phyloP scores from a whole-genome alignment of 352 stramenopile genomes.

The Phytophthora vignae region DNA sequence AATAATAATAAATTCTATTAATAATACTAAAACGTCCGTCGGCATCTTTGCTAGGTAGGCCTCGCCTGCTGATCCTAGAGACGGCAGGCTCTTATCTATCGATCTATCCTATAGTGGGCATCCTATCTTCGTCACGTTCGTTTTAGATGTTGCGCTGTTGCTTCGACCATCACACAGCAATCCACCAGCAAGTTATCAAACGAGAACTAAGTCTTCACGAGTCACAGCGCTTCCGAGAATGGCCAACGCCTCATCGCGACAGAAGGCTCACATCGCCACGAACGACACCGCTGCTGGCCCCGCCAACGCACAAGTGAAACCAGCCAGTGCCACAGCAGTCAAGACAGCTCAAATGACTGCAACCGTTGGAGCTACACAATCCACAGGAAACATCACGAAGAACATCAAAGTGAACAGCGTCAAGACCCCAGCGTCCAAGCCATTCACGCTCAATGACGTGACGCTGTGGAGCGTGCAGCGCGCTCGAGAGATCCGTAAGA shows the following conservation, averaged over 20 bases:
- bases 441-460: conserved; percentile 12
- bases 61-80: neutral
- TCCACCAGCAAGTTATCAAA: neutral
- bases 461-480: conserved; percentile 17
- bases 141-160: too few species aligned
- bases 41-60: neutral
- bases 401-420: neutral
- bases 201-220: neutral
- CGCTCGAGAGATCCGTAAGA: conserved; percentile 28
- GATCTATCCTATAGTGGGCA: neutral
- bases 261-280: conserved; percentile 15
- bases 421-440: conserved; percentile 7
- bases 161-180: neutral
- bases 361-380: neutral
- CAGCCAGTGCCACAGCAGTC: neutral
- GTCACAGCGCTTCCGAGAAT: neutral
- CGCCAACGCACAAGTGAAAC: conserved; percentile 3
- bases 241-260: conserved; percentile 13
- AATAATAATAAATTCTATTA: too few species aligned
- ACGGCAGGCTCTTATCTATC: neutral
- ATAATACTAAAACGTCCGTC: neutral
- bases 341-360: conserved; percentile 1
- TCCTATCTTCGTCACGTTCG: neutral
- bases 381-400: conserved; percentile 3
- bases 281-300: neutral